Evolutionary conservation across 345 rosid species (phyloP).

Genomic region (Eucalyptus sp.): DNA sequence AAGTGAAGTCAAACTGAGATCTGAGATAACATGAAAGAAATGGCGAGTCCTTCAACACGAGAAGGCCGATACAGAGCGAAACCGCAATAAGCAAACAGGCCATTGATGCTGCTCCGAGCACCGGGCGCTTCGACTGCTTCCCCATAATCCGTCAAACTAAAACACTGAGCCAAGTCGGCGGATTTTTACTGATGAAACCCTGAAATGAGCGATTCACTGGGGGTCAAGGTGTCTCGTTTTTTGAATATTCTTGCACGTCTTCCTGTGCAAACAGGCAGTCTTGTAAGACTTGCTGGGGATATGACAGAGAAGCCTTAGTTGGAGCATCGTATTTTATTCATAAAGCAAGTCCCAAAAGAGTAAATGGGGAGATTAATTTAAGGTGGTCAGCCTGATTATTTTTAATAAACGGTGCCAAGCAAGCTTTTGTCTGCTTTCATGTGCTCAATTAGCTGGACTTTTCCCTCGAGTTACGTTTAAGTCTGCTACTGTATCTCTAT

Average conservation of each 20-base stretch:
- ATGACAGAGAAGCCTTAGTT: background rate
- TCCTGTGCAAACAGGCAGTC: background rate
- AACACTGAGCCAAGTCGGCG: background rate
- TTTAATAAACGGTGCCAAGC: background rate
- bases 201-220: background rate
- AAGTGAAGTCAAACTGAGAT: background rate
- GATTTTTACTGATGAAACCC: background rate
- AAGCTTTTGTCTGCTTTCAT: background rate
- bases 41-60: background rate
- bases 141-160: background rate
- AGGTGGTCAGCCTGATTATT: background rate
- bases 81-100: background rate
- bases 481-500: background rate
- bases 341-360: background rate
- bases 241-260: background rate
- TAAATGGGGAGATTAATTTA: background rate
- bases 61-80: background rate
- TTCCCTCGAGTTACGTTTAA: too few relatives aligned
- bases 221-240: background rate
- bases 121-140: background rate
- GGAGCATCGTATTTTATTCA: background rate
- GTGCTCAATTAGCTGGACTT: background rate
- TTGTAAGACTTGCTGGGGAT: background rate
- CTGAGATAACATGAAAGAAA: background rate
- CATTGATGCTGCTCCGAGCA: background rate